These are phyloP conservation scores for Crassisporium funariophilum DNA, from an alignment of 768 basidiomycete species.

Conservation along the genomic window DNA sequence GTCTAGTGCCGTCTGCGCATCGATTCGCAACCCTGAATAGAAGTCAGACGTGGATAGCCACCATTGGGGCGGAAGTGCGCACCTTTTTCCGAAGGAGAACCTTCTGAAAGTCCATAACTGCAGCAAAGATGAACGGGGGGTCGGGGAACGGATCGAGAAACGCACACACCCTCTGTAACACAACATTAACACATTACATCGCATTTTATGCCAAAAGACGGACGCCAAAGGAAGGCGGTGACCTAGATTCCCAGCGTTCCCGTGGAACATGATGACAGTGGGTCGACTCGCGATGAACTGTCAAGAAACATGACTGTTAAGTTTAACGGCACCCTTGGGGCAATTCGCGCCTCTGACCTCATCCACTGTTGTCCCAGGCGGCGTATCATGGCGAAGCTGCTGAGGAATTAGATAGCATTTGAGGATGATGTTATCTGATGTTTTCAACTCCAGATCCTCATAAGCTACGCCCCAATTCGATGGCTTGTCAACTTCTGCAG, in stretches of 20 bases:
- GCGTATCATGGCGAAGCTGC: constrained; percentile 32
- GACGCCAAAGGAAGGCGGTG: constrained; percentile 89
- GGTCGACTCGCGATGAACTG: constrained; percentile 61
- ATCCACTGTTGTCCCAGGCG: constrained; percentile 42
- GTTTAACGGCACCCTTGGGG: too few species aligned
- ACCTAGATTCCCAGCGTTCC: constrained; percentile 85
- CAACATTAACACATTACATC: constrained; percentile 93
- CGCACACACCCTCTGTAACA: constrained; percentile 88
- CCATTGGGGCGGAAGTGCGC: constrained; percentile 5
- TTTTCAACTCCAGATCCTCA: constrained; percentile 70
- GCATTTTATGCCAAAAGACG: constrained; percentile 78
- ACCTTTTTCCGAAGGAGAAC: constrained; percentile 86
- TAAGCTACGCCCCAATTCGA: constrained; percentile 71
- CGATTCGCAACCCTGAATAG: constrained; percentile 70
- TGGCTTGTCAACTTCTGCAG: constrained; percentile 70
- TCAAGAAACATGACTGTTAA: neutral
- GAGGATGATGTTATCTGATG: constrained; percentile 72
- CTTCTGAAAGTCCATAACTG: constrained; percentile 90
- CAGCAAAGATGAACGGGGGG: neutral
- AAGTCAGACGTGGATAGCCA: neutral
- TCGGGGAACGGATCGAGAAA: neutral
- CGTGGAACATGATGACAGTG: constrained; percentile 92
- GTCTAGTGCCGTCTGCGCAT: constrained; percentile 83
- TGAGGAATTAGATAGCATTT: constrained; percentile 79
- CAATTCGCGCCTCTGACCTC: constrained; percentile 41